Conservation (phyloP, 495 filamentous ascomycete species). For the Trichocladium uniseriatum region DNA sequence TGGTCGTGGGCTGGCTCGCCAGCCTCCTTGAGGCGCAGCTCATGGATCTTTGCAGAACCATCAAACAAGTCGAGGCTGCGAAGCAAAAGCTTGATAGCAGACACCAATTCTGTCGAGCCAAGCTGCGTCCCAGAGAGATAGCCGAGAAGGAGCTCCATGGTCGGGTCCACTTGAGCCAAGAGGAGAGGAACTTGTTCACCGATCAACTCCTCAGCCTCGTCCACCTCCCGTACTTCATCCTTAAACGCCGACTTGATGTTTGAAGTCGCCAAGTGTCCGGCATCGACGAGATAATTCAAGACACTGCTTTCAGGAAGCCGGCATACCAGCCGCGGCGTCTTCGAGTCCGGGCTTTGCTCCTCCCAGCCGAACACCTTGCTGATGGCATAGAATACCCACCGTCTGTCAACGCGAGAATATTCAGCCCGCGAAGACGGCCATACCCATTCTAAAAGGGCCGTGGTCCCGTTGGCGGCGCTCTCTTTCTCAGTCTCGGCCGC, state of each 20-base stretch:
- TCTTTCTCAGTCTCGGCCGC: constrained; percentile 13
- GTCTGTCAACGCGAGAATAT: constrained; percentile 39
- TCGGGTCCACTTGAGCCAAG: constrained; percentile 51
- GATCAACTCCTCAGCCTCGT: constrained; percentile 32
- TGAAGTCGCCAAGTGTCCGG: constrained; percentile 51
- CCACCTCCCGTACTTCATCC: constrained; percentile 35
- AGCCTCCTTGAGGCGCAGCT: constrained; percentile 14
- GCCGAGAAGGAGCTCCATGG: constrained; percentile 48
- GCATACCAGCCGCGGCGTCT: constrained; percentile 33
- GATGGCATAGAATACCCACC: constrained; percentile 46
- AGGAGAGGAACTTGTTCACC: constrained; percentile 51
- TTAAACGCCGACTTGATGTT: constrained; percentile 54
- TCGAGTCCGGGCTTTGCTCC: constrained; percentile 18
- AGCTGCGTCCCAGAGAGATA: constrained; percentile 45
- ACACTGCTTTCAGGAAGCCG: constrained; percentile 45
- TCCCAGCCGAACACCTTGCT: constrained; percentile 41
- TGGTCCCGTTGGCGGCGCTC: neutral
- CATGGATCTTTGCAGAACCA: constrained; percentile 26
- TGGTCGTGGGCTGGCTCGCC: constrained; percentile 19
- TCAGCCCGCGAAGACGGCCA: constrained; percentile 32
- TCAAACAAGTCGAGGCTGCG: constrained; percentile 43
- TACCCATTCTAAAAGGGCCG: constrained; percentile 23
- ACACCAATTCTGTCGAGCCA: constrained; percentile 37
- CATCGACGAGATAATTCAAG: constrained; percentile 51
- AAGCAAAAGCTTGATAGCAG: constrained; percentile 40